phyloP scores from a whole-genome alignment of 306 rosid species.

The Mucuna pruriens region DNA sequence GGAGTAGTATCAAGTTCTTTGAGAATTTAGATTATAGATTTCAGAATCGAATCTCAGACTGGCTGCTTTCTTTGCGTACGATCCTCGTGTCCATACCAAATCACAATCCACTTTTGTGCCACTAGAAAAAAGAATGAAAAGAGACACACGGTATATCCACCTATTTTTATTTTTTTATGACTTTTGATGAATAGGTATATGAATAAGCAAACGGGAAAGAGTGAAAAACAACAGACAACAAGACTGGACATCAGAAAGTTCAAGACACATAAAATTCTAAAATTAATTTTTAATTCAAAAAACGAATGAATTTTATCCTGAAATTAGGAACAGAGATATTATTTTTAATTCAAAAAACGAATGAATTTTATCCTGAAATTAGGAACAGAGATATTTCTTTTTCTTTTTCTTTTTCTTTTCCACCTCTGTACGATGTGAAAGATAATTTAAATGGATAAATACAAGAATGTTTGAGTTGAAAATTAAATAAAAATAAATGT shows the following conservation, averaged over 20 bases:
- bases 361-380: slow-evolving; percentile 21
- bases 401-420: slow-evolving; percentile 9
- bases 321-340: slow-evolving; percentile 1
- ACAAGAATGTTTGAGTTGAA: slow-evolving; percentile 28
- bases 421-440: not conserved
- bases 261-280: not conserved
- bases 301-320: slow-evolving; percentile 10
- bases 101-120: not conserved
- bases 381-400: not conserved
- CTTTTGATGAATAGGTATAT: not conserved
- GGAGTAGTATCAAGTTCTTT: not conserved
- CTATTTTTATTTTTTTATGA: not conserved
- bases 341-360: not conserved
- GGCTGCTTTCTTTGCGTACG: not conserved
- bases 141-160: not conserved
- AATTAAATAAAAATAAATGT: slow-evolving; percentile 20
- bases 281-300: not conserved
- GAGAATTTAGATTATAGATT: not conserved
- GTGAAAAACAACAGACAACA: not conserved
- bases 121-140: not conserved
- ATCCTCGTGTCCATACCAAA: not conserved
- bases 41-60: not conserved
- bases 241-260: slow-evolving; percentile 4
- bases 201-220: not conserved
- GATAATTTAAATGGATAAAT: slow-evolving; percentile 24